phyloP scores from a whole-genome alignment of 495 filamentous ascomycete species.

The Penicillium tannophilum region DNA sequence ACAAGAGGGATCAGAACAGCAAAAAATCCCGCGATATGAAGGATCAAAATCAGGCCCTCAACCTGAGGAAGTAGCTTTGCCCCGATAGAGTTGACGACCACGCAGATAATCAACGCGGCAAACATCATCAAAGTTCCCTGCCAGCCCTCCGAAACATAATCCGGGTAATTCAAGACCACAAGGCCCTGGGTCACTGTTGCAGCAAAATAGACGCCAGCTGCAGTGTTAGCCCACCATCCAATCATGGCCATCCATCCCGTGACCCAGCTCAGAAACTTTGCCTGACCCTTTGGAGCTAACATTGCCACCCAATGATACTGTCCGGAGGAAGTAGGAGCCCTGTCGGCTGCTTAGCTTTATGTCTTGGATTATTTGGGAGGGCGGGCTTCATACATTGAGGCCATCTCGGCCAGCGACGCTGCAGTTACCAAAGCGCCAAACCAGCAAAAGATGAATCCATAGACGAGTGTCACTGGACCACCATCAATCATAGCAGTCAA shows the following conservation, averaged over 20 bases:
- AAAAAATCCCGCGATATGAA: constrained; percentile 51
- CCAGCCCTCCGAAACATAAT: constrained; percentile 43
- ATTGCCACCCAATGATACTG: constrained; percentile 44
- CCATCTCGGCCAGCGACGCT: constrained; percentile 15
- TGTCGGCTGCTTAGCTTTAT: not conserved
- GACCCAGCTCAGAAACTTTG: constrained; percentile 32
- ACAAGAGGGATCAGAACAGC: constrained; percentile 47
- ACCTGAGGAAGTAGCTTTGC: constrained; percentile 45
- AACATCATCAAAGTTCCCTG: constrained; percentile 51
- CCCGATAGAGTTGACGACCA: constrained; percentile 38
- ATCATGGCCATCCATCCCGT: constrained; percentile 40
- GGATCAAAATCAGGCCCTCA: constrained; percentile 48
- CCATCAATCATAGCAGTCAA: constrained; percentile 4
- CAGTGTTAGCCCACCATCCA: constrained; percentile 34
- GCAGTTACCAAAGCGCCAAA: not conserved
- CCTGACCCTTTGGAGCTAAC: constrained; percentile 28
- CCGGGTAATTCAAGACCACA: constrained; percentile 37
- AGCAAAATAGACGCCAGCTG: constrained; percentile 28
- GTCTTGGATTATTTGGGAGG: too few species aligned
- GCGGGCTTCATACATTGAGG: constrained; percentile 5
- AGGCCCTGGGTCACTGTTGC: constrained; percentile 41
- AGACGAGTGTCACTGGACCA: not conserved
- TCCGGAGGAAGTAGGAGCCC: constrained; percentile 30
- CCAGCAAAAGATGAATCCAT: constrained; percentile 1
- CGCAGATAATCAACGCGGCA: constrained; percentile 33